These are phyloP conservation scores for Perkinsus olseni DNA, from an alignment of 169 alveolate species.

Conservation along the genomic window DNA sequence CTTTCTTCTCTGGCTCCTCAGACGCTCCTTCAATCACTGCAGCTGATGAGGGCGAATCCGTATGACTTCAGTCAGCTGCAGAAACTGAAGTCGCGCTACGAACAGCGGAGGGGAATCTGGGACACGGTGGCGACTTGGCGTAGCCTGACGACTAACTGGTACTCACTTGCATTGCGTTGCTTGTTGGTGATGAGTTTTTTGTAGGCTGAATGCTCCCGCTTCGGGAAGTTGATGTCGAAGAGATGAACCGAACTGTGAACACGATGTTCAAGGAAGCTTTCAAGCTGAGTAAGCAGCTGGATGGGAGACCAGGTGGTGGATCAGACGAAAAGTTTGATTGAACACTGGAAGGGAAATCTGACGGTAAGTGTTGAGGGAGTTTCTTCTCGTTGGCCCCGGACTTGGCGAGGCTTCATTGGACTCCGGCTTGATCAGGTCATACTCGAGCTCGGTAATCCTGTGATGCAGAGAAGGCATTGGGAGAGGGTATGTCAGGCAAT, in stretches of 20 bases:
- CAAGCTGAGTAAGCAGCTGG: not conserved
- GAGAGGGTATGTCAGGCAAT: conserved; percentile 61
- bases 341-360: not conserved
- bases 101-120: not conserved
- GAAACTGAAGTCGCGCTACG: not conserved
- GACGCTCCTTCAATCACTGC: not conserved
- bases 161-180: not conserved
- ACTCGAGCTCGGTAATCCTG: conserved; percentile 56
- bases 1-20: not conserved
- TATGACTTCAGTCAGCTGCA: not conserved
- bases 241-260: not conserved
- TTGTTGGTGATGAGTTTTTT: not conserved
- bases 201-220: not conserved
- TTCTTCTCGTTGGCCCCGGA: not conserved
- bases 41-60: not conserved
- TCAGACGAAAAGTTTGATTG: not conserved
- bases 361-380: not conserved
- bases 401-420: not conserved
- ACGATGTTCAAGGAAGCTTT: not conserved
- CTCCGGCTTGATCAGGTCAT: conserved; percentile 18
- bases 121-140: not conserved
- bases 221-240: not conserved
- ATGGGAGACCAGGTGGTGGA: not conserved
- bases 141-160: not conserved
- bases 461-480: conserved; percentile 73